Evolutionary conservation across 257 asterid genomes (phyloP), one percentile per base, ranked within the genome.

Genomic region (Verbascum thapsus): DNA sequence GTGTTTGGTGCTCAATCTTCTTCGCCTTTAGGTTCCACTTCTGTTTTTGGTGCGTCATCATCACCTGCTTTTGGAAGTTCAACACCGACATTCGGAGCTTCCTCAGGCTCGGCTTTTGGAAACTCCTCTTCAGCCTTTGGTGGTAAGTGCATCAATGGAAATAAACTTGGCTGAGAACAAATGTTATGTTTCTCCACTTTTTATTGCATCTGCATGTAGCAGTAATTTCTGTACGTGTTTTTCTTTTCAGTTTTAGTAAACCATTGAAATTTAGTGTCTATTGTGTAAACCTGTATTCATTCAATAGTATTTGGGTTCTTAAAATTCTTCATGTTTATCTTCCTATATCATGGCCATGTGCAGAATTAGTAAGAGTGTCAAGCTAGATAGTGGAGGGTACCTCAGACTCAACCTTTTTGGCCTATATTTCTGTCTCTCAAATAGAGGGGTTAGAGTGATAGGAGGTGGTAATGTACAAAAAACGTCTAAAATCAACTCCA

Each of bases 21-120:
- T 54, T 85, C 96, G 61, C 86, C 95, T 56, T 69, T 92, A 77
- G 90, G 97, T 32, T 89, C 97, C 19, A 82, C 86, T 68, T 78
- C 96, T 4, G 95, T 85, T 18, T 92, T 89, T 69, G 99, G 97
- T 66, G 88, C 96, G 72, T 75, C 95, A 11, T 86, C 98, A n/a
- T 74, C 97, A 35, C 86, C 99, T 76, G 87, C 94, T 55, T 88
- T 90, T 78, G 97, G 96, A 85, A 81, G 78, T 78, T 75, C 95
- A 51, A 72, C 89, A 19, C 87, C 96, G 1, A 72, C 95, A 4
- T 92, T 92, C 73, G 99, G 97, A 60, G 94, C 94, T 69, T 66
- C 97, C 72, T 48, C 97, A 26, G 84, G 83, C 66, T 84, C 96
- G 69, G 87, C 95, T 55, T 82, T 88, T 77, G 91, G 94, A 68